Conservation (phyloP, 2,329 filamentous ascomycete genomes). For the Thelonectria blattea region DNA sequence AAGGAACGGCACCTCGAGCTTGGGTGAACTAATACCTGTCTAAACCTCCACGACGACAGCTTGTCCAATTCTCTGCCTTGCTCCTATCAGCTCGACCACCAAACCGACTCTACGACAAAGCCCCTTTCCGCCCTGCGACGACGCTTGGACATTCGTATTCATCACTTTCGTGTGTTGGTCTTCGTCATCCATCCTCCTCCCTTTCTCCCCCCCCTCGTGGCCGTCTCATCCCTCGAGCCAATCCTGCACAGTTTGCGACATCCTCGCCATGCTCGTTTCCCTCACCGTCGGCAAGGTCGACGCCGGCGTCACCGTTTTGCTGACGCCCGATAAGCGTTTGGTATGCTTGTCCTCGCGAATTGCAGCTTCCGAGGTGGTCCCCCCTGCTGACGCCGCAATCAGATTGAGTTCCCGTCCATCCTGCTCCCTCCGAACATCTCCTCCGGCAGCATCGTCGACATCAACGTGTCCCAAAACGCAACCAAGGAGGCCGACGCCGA, state of each 20-base stretch:
- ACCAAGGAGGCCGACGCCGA: conserved; percentile 77
- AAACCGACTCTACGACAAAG: background rate
- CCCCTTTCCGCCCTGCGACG: background rate
- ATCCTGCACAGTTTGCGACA: conserved; percentile 22
- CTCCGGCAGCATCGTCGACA: conserved; percentile 96
- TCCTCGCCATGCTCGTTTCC: conserved; percentile 83
- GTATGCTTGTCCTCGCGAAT: conserved; percentile 58
- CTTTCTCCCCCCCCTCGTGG: background rate
- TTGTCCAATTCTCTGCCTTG: conserved; percentile 20
- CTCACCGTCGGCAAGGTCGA: conserved; percentile 99
- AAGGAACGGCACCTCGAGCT: conserved; percentile 12
- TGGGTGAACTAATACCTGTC: conserved; percentile 4
- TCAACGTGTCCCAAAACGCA: conserved; percentile 88
- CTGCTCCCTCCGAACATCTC: conserved; percentile 94
- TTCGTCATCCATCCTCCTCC: conserved; percentile 2
- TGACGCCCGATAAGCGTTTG: conserved; percentile 95
- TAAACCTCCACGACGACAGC: conserved; percentile 22
- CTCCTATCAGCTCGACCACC: conserved; percentile 9
- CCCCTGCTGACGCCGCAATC: conserved; percentile 25
- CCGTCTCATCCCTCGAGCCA: conserved; percentile 10
- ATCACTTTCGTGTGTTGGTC: background rate
- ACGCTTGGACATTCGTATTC: background rate
- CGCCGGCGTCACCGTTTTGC: conserved; percentile 93
- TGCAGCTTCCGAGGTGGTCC: background rate
- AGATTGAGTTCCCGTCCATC: conserved; percentile 99